Evolutionary conservation across 768 basidiomycete genomes (phyloP).

Genomic region (Boletus huronensis): DNA sequence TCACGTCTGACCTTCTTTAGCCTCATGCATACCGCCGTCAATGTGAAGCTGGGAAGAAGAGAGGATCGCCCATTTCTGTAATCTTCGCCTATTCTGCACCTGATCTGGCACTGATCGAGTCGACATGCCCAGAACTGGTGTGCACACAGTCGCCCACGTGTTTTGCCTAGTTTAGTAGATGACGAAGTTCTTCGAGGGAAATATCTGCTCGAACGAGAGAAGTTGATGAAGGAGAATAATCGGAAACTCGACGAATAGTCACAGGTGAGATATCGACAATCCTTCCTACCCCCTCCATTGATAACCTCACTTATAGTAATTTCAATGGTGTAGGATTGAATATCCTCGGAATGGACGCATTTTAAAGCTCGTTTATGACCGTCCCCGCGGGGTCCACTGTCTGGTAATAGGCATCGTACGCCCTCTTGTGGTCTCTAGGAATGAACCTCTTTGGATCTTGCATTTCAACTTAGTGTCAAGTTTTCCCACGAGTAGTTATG

Average conservation of each 20-base stretch:
- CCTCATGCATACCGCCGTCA: constrained; percentile 73
- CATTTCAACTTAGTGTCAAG: constrained; percentile 28
- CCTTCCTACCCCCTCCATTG: neutral
- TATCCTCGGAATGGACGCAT: neutral
- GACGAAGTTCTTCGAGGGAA: constrained; percentile 49
- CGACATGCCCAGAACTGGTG: constrained; percentile 55
- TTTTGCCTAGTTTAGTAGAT: constrained; percentile 44
- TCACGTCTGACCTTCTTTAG: constrained; percentile 34
- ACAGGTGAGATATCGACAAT: neutral
- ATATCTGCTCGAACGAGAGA: constrained; percentile 77
- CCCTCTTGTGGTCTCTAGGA: neutral
- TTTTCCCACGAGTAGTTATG: neutral
- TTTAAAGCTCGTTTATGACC: neutral
- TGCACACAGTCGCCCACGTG: constrained; percentile 77
- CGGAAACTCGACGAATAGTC: constrained; percentile 59
- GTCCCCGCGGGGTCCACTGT: neutral
- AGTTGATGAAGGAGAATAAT: constrained; percentile 75
- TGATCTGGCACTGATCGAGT: constrained; percentile 1
- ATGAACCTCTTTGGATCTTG: neutral
- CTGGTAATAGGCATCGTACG: neutral
- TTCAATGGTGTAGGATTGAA: neutral
- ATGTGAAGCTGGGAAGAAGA: constrained; percentile 66
- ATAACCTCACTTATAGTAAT: neutral
- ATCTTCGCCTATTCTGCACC: constrained; percentile 13
- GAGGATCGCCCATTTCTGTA: constrained; percentile 77